phyloP scores from a whole-genome alignment of 305 asterid species.

The Solanum hybrid region DNA sequence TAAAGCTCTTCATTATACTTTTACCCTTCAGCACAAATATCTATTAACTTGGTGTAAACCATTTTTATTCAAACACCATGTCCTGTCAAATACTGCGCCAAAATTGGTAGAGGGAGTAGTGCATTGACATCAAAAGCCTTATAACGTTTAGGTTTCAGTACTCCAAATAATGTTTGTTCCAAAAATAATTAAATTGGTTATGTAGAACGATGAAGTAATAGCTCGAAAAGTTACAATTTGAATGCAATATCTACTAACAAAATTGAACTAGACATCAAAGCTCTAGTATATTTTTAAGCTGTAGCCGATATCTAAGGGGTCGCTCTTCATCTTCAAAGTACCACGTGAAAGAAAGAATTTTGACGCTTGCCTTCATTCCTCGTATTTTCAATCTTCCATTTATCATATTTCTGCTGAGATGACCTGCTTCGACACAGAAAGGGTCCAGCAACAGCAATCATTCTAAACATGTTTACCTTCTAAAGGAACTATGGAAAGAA shows the following conservation, averaged over 20 bases:
- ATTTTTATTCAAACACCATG: neutral
- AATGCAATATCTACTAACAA: slow-evolving; percentile 1
- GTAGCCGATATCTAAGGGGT: neutral
- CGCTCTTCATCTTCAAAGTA: neutral
- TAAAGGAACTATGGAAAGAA: slow-evolving; percentile 29
- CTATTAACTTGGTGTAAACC: neutral
- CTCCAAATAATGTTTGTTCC: neutral
- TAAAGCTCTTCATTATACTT: too few species aligned
- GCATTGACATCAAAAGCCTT: neutral
- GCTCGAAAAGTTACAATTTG: slow-evolving; percentile 4
- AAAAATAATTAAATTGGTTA: neutral
- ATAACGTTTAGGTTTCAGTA: neutral
- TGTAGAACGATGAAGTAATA: neutral
- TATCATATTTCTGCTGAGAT: neutral
- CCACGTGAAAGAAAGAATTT: neutral
- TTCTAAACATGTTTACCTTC: slow-evolving; percentile 1
- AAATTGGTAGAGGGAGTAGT: neutral
- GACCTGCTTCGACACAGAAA: neutral
- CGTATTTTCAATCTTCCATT: neutral
- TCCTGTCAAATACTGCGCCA: neutral
- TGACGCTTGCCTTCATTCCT: neutral
- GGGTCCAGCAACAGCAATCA: neutral
- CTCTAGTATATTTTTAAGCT: neutral
- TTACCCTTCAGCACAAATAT: neutral
- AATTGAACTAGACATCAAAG: slow-evolving; percentile 7